Evolutionary conservation across 768 basidiomycete genomes (phyloP).

Genomic region (Auricularia auricula-judae): DNA sequence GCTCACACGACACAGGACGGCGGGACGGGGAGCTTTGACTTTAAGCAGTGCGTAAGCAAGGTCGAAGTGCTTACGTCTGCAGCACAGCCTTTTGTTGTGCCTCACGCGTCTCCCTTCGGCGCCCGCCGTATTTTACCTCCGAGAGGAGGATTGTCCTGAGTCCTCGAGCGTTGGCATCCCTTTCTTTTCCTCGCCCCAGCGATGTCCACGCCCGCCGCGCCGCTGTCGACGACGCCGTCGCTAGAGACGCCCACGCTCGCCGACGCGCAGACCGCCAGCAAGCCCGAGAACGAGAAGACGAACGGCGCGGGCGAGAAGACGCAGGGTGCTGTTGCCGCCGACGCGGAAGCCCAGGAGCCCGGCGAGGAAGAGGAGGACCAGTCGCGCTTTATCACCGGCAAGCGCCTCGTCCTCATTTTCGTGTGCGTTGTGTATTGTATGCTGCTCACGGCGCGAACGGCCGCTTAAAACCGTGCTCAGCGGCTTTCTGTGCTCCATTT

Average conservation of each 20-base stretch:
- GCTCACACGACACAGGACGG: too few species aligned
- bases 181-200: background rate
- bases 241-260: background rate
- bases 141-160: too few species aligned
- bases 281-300: background rate
- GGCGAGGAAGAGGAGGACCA: background rate
- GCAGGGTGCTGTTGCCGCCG: background rate
- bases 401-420: background rate
- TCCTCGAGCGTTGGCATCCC: too few species aligned
- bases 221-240: background rate
- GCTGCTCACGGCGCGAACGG: background rate
- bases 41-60: too few species aligned
- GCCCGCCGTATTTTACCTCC: too few species aligned
- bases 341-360: background rate
- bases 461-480: background rate
- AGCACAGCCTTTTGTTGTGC: too few species aligned
- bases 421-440: background rate
- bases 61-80: too few species aligned
- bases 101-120: too few species aligned
- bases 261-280: background rate
- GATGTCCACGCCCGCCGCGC: background rate
- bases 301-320: background rate
- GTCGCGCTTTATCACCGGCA: background rate
- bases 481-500: slow-evolving; percentile 8
- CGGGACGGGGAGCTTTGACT: too few species aligned